Evolutionary conservation across 768 basidiomycete genomes (phyloP).

Genomic region (Hygrocybe punicea): DNA sequence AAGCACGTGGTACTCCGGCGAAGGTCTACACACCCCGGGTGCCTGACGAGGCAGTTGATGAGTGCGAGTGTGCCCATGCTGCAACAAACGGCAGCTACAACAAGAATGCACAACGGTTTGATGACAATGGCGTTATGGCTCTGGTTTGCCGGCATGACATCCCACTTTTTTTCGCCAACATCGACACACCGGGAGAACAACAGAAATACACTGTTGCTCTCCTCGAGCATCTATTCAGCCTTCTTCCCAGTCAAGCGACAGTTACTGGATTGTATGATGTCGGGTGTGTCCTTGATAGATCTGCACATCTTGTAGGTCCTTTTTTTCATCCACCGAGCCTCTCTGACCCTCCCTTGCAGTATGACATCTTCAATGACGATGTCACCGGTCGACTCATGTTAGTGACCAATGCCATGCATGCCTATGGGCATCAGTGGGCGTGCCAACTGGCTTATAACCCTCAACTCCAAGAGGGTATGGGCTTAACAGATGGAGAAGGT

Average conservation of each 20-base stretch:
- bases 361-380: conserved; percentile 17
- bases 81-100: conserved; percentile 28
- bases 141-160: conserved; percentile 31
- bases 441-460: conserved; percentile 38
- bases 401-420: conserved; percentile 34
- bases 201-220: conserved; percentile 39
- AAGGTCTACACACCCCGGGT: conserved; percentile 14
- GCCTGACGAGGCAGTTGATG: conserved; percentile 34
- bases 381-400: conserved; percentile 21
- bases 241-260: conserved; percentile 29
- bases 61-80: conserved; percentile 30
- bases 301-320: conserved; percentile 25
- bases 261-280: conserved; percentile 33
- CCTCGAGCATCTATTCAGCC: conserved; percentile 25
- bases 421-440: conserved; percentile 34
- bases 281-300: conserved; percentile 34
- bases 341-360: conserved; percentile 14
- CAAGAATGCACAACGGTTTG: conserved; percentile 19
- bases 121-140: conserved; percentile 23
- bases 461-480: conserved; percentile 25
- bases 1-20: conserved; percentile 14
- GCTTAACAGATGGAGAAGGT: conserved; percentile 36
- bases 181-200: conserved; percentile 35
- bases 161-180: conserved; percentile 17
- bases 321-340: not conserved